A percentile compares a stretch with the other conserved stretches of the same genome.
phyloP scores from a whole-genome alignment of 331 rosid species.

The Acacia pycnantha region DNA sequence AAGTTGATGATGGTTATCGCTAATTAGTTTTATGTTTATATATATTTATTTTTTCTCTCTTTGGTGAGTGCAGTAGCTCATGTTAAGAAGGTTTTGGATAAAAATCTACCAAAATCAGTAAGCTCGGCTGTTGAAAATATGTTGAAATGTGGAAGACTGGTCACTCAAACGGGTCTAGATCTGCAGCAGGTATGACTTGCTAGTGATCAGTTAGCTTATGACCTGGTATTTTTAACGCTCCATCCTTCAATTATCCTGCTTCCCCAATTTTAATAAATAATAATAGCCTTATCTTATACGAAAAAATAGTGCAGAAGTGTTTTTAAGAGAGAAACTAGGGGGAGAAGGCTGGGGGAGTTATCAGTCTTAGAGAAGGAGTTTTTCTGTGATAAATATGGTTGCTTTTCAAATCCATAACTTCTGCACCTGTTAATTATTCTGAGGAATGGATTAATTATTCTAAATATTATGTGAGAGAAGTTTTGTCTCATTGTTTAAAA shows the following conservation, averaged over 20 bases:
- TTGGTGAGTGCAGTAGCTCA: constrained; percentile 46
- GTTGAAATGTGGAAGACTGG: constrained; percentile 81
- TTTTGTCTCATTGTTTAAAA: too few species aligned
- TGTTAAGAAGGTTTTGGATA: constrained; percentile 70
- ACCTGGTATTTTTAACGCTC: too few species aligned
- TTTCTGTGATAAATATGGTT: neutral
- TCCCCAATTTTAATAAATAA: too few species aligned
- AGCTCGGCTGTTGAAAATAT: constrained; percentile 64
- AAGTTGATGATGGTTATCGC: constrained; percentile 1
- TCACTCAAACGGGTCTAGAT: constrained; percentile 70
- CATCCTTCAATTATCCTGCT: too few species aligned
- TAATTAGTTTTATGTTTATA: constrained; percentile 18
- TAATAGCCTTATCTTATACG: too few species aligned
- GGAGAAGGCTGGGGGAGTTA: neutral
- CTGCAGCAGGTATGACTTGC: constrained; percentile 82
- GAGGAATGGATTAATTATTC: neutral
- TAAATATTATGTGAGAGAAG: too few species aligned
- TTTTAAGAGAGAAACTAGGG: too few species aligned
- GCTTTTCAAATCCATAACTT: neutral
- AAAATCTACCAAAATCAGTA: constrained; percentile 48
- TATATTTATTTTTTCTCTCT: constrained; percentile 14
- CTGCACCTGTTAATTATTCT: neutral
- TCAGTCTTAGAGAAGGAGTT: neutral
- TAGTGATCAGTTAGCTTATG: neutral
- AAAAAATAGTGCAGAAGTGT: too few species aligned